Conservation (phyloP, 78 protist genomes). For the Dictyostelium discoideum region dicty_2.7 NC_007090.3:2047001-2047500, state of each 20-base stretch:
- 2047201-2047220: neutral
- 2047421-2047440: neutral
- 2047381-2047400: neutral
- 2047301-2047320: neutral
- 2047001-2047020: conserved; percentile 31
- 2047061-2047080: conserved; percentile 68
- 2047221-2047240: no score
- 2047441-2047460: conserved; percentile 20
- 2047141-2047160: neutral
- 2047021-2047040: neutral
- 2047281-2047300: neutral
- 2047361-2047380: neutral
- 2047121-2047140: neutral
- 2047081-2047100: conserved; percentile 30
- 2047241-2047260: neutral
- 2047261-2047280: neutral
- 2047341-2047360: neutral
- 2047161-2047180: neutral
- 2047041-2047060: conserved; percentile 41
- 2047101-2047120: neutral
- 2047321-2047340: neutral
- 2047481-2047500: conserved; percentile 53
- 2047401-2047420: neutral
- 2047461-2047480: conserved; percentile 17
- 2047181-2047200: conserved; percentile 19